phyloP scores from a whole-genome alignment of 495 filamentous ascomycete species.

The Penicillium argentinense region DNA sequence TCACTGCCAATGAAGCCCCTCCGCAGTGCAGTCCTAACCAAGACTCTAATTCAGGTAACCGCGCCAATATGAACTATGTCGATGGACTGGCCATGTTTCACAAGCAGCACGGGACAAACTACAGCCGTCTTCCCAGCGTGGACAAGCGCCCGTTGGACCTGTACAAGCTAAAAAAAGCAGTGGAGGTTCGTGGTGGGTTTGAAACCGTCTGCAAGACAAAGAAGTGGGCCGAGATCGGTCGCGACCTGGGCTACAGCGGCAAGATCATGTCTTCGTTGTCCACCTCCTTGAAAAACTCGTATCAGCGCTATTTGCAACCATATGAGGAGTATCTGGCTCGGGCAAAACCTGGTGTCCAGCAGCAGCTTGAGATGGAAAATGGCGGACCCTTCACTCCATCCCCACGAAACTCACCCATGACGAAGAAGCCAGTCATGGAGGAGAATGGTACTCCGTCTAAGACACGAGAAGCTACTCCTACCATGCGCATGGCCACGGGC shows the following conservation, averaged over 20 bases:
- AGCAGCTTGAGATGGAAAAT: conserved; percentile 89
- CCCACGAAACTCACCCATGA: conserved; percentile 77
- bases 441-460: conserved; percentile 65
- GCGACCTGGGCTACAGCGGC: conserved; percentile 95
- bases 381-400: conserved; percentile 93
- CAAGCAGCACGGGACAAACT: conserved; percentile 90
- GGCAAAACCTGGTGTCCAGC: conserved; percentile 95
- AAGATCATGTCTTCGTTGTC: conserved; percentile 99
- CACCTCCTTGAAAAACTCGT: conserved; percentile 97
- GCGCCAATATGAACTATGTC: conserved; percentile 93
- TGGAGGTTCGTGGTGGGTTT: conserved; percentile 90
- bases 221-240: conserved; percentile 98
- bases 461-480: conserved; percentile 66
- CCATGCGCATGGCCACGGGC: conserved; percentile 65
- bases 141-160: conserved; percentile 97
- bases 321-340: conserved; percentile 94
- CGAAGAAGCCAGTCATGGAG: conserved; percentile 61
- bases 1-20: conserved; percentile 34
- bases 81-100: conserved; percentile 96
- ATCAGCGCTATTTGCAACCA: conserved; percentile 90
- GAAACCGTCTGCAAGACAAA: conserved; percentile 95
- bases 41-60: conserved; percentile 64
- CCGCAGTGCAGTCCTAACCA: conserved; percentile 39
- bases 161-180: conserved; percentile 94
- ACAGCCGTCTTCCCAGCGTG: conserved; percentile 92